A percentile compares a stretch with the other conserved stretches of the same genome.
Evolutionary conservation across 306 rosid genomes (phyloP).

Genomic region (Ceratonia siliqua): DNA sequence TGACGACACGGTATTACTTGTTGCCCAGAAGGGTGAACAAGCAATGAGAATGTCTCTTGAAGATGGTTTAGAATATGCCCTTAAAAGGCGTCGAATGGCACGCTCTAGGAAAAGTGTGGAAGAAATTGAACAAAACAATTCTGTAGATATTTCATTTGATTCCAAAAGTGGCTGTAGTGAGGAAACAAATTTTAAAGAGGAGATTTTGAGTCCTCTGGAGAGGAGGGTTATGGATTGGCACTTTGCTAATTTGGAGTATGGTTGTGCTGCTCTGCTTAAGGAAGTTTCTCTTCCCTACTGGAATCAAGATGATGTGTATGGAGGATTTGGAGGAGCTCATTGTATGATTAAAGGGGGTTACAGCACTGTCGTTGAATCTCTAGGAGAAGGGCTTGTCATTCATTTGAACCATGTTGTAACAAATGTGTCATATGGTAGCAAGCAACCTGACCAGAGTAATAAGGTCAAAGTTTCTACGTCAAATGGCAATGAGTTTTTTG

Average conservation of each 20-base stretch:
- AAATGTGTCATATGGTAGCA: conserved; percentile 68
- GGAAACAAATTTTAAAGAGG: conserved; percentile 42
- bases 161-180: conserved; percentile 33
- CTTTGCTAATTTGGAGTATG: conserved; percentile 97
- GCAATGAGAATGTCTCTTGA: conserved; percentile 93
- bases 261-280: conserved; percentile 93
- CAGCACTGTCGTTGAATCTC: conserved; percentile 86
- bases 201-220: conserved; percentile 82
- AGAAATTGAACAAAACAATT: conserved; percentile 46
- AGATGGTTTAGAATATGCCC: conserved; percentile 96
- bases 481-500: conserved; percentile 71
- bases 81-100: conserved; percentile 68
- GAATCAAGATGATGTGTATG: conserved; percentile 99
- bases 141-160: conserved; percentile 38
- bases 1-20: conserved; percentile 87
- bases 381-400: conserved; percentile 77
- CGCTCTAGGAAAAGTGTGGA: conserved; percentile 45
- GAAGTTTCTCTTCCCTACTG: conserved; percentile 96
- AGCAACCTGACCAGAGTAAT: conserved; percentile 45
- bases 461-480: conserved; percentile 78
- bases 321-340: conserved; percentile 99
- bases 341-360: conserved; percentile 99
- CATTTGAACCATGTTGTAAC: conserved; percentile 79
- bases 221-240: conserved; percentile 99
- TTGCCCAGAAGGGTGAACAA: conserved; percentile 82